phyloP scores from a whole-genome alignment of 345 rosid species.

The Gossypium turneri region DNA sequence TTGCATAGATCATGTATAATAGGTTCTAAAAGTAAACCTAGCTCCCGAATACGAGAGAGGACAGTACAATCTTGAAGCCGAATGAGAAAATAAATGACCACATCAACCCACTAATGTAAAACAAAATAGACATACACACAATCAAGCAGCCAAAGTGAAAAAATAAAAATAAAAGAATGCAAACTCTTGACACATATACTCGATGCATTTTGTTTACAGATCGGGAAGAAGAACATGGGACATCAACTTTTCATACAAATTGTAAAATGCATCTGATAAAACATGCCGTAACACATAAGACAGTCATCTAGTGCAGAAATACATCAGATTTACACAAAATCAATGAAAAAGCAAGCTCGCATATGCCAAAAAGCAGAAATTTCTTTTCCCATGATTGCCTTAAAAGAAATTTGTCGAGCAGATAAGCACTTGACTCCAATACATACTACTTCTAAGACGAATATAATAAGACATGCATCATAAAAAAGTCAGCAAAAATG shows the following conservation, averaged over 20 bases:
- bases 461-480: background rate
- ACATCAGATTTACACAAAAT: background rate
- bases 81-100: background rate
- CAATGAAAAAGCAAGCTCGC: background rate
- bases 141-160: conserved; percentile 6
- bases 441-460: background rate
- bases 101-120: background rate
- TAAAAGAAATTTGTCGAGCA: background rate
- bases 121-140: background rate
- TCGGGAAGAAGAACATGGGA: background rate
- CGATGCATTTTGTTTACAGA: background rate
- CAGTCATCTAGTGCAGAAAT: background rate
- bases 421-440: background rate
- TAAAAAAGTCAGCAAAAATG: background rate
- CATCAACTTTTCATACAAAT: background rate
- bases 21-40: background rate
- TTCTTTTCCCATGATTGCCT: background rate
- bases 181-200: background rate
- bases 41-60: background rate
- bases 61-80: background rate
- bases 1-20: background rate
- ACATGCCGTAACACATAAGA: background rate
- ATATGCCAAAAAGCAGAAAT: background rate
- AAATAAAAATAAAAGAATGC: background rate
- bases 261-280: background rate